Base-by-base conservation (phyloP, 2,329 filamentous ascomycete species). In the Didymella arachidicola region DNA sequence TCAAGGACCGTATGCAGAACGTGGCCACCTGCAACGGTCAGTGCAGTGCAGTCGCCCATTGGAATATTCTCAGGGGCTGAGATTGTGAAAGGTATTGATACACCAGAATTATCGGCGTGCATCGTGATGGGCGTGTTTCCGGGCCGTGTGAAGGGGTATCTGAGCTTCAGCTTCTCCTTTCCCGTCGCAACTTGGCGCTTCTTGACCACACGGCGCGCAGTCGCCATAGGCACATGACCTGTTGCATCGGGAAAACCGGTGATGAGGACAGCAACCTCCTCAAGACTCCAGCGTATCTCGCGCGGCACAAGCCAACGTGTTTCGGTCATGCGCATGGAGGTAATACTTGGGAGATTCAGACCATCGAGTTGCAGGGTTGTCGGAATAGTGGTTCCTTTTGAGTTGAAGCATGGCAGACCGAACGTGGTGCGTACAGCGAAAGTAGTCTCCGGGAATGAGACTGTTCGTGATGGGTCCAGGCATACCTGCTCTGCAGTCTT, bases 191-290 rank as follows among this genome's bases (percentile, higher is more conserved):
- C 27, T 34, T 46, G 51, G 12, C 57, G 51, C 29, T 60, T 60
- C 36, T 29, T 51, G 7, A 43, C 8, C 4, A 26, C 11, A 22
- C 57, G 46, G 4, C 43, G 34, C 1, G 52, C 47, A 7, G 27
- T 55, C 5, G 51, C 52, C 57, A 60, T 60, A 2, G 57, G 51
- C 16, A 60, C 7, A 29, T 60, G 57, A n/a, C 57, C 57, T 25
- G 57, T 60, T 1, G 26, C 19, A 18, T 60, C 57, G 14, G 52
- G 46, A 11, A 38, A n/a, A 14, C 57, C 57, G 7, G 52, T 51
- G 26, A 60, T 10, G 26, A 60, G 16, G 16, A 52, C 26, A 11
- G 57, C 42, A 4, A 42, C 52, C 11, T 60, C 57, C 30, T 60
- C 52, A 1, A 60, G 22, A 2, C 48, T 39, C 57, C 57, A 60